Conservation (phyloP, 257 asterid genomes). For the Plantago elongata region DNA sequence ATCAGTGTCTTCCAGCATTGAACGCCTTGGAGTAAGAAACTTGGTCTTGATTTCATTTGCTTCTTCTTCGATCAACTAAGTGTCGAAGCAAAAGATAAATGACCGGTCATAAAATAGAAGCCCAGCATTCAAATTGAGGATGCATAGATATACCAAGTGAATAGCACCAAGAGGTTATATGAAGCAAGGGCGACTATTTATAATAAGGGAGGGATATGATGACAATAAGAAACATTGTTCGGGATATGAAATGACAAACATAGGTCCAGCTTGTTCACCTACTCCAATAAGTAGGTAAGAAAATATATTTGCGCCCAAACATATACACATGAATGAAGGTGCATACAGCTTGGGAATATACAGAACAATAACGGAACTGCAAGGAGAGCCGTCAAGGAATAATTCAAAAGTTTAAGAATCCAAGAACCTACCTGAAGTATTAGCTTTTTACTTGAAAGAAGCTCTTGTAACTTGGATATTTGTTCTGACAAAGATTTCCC, state of each 20-base stretch:
- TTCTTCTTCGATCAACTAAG: conserved; percentile 79
- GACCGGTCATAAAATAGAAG: conserved; percentile 13
- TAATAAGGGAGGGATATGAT: neutral
- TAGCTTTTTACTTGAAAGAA: conserved; percentile 73
- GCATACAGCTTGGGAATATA: neutral
- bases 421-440: conserved; percentile 59
- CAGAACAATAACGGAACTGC: conserved; percentile 1
- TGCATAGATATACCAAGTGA: too few relatives aligned
- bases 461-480: conserved; percentile 69
- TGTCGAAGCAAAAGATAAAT: conserved; percentile 2
- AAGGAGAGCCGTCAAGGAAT: conserved; percentile 15
- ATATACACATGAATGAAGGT: conserved; percentile 5
- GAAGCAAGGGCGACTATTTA: conserved; percentile 1
- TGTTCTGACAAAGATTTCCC: conserved; percentile 66
- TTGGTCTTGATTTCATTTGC: conserved; percentile 83
- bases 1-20: conserved; percentile 81
- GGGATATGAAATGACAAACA: conserved; percentile 10
- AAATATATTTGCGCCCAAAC: neutral
- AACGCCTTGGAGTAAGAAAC: conserved; percentile 81
- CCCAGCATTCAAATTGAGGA: conserved; percentile 5
- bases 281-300: conserved; percentile 12
- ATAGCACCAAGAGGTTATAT: too few relatives aligned
- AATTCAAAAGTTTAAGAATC: neutral
- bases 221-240: neutral
- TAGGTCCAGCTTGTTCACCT: neutral